Evolutionary conservation across 2,329 filamentous ascomycete species (phyloP), one percentile per base, ranked within the genome.

Genomic region (Fusarium irregulare): DNA sequence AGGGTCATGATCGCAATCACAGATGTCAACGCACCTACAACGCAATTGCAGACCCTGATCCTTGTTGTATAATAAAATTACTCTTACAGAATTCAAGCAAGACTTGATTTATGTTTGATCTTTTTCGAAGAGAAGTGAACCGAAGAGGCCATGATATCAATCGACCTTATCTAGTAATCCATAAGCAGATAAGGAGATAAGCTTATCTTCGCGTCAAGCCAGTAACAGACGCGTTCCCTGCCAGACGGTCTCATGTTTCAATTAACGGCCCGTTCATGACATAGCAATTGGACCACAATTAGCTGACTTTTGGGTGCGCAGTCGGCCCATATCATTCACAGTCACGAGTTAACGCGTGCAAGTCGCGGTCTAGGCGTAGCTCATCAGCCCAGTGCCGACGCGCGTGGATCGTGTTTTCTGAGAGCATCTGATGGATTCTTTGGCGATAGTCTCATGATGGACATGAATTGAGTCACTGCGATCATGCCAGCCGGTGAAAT

Each of bases 291-390:
- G 20, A 48, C 60, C 46, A 65, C 50, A 46, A 23, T 62, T 59
- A 40, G 57, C 70, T 54, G 49, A 53, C 46, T 44, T 10, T 9
- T 12, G 6, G 8, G 6, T 20, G 6, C 6, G 10, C 23, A 12
- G 25, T 74, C 65, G 27, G 32, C 47, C 65, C 72, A 74, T 71
- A 46, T 20, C 7, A 25, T 11, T 4, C 25, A 51, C 25, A 68
- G 68, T 74, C 72, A 74, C 70, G 68, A 74, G 72, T 48, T 64
- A 34, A 47, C 70, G 70, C 41, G 65, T 66, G n/a, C 62, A 47
- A 57, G 30, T 65, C 64, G 70, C 56, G 67, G 60, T 20, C 21
- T 30, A 53, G 57, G 23, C 68, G 41, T 46, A 40, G 28, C 23
- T 10, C 37, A 65, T 64, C 55, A 51, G 50, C 3, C 50, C 55